Base-by-base conservation (phyloP, 2,329 filamentous ascomycete genomes). In the Pseudogymnoascus destructans region DNA sequence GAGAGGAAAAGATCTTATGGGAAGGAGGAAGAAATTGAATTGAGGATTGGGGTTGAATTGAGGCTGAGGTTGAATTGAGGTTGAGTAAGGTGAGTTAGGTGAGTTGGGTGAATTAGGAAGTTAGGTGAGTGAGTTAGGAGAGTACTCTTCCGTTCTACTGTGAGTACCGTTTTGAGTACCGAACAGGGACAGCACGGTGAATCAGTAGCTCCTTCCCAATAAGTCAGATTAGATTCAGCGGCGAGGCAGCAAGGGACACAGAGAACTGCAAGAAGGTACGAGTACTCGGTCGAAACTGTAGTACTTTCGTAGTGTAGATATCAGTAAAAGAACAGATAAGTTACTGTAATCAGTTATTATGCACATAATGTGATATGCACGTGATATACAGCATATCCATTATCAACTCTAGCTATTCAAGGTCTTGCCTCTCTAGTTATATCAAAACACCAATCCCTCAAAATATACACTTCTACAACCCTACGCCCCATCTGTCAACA, bases 401-500 rank as follows among this genome's bases (percentile, higher is more conserved):
- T 35, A 5, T 35, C n/a, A 15, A 35, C 3, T n/a, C n/a, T 35
- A 5, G 15, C 5, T 15, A 35, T 35, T 35, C 13, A 35, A 36
- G n/a, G 35, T 36, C 35, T 8, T 15, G 5, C 17, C n/a, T 36
- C 35, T 36, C 7, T 36, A 36, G 4, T 5, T 36, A 36, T 36
- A 36, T 15, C n/a, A 36, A n/a, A 36, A 36, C 33, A 7, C 33
- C n/a, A 36, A 15, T 7, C 6, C 10, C 5, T 40, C 38, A 3
- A 23, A 42, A 30, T 54, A 54, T 33, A 33, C 23, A 54, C 5
- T 52, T 27, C 21, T 6, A 3, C 10, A 36, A 21, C 13, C 6
- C 8, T 49, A 59, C 32, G 65, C 67, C 15, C 62, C 64, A 62
- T 69, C 67, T 21, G 66, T 69, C 11, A 85, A 66, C 40, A 84